Evolutionary conservation across 2,329 filamentous ascomycete species (phyloP), one percentile per base, ranked within the genome.

Genomic region (Fusarium hainanense): DNA sequence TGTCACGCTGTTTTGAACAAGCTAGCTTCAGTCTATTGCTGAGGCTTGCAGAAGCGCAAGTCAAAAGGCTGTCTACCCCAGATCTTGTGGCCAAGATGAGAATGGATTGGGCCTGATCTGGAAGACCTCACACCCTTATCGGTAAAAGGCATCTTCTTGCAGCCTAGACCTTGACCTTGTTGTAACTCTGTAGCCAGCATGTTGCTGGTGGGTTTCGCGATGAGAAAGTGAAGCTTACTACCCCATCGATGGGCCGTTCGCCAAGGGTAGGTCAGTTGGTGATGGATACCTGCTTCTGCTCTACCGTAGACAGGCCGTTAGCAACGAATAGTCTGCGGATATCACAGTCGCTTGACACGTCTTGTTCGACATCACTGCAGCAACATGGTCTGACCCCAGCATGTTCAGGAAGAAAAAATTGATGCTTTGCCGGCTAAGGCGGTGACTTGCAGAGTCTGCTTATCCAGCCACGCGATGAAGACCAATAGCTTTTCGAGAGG

Each of bases 371-470:
- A 63, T 69, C 62, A 70, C 68, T 68, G 70, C 70, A 74, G 70
- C 63, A 55, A 52, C 66, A 70, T 74, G 70, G 61, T 57, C 56
- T 74, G 70, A 74, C 63, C 32, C 57, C 52, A 41, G 58, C 47
- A 54, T 58, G 21, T 51, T 20, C n/a, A 27, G 23, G 62, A 21
- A 40, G 66, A 21, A 42, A 47, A 50, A 43, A 27, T 51, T 58
- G 49, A 58, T 65, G 51, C 58, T 55, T 51, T 46, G 27, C 58
- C 61, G 62, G 58, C 44, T 72, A 56, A 58, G 54, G 51, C 51
- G 44, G 66, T 66, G 59, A 68, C 63, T 66, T 59, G 66, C 66
- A 72, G 51, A 34, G 25, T 63, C 48, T 58, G 46, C 23, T 52
- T 57, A 54, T 61, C 42, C 37, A 61, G 44, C 58, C 58, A 61